Conservation (phyloP, 2,329 filamentous ascomycete genomes). For the Colletotrichum camelliae region DNA sequence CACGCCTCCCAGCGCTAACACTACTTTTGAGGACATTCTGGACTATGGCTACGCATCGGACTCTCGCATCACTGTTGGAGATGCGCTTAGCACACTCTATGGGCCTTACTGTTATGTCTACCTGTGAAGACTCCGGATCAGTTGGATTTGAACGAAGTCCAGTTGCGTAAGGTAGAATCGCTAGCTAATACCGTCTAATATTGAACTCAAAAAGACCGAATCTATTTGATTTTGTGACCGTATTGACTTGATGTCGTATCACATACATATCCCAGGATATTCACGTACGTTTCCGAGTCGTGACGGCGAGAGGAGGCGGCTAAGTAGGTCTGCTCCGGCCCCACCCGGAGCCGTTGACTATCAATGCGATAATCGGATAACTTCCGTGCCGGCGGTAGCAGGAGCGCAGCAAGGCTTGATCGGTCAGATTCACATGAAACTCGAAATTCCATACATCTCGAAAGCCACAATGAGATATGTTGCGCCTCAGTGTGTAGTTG, state of each 20-base stretch:
- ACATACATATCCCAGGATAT: no score
- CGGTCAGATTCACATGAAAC: neutral
- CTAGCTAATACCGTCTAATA: neutral
- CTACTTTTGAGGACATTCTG: slow-evolving; percentile 26
- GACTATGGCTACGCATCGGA: slow-evolving; percentile 27
- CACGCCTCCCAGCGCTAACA: slow-evolving; percentile 25
- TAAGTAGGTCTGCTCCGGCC: neutral
- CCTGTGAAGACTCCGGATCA: neutral
- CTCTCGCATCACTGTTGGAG: slow-evolving; percentile 20
- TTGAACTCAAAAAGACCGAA: neutral
- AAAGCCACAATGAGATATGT: neutral
- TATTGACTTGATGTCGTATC: no score
- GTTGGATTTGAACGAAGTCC: neutral
- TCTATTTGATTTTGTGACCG: no score
- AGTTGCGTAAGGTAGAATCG: neutral
- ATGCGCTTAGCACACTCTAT: slow-evolving; percentile 28
- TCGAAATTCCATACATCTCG: neutral
- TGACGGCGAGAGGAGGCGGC: neutral
- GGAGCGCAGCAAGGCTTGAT: neutral
- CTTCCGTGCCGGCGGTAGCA: neutral
- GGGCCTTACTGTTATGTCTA: slow-evolving; percentile 33
- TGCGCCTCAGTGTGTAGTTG: neutral
- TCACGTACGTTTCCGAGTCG: neutral
- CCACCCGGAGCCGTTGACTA: neutral
- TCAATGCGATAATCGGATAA: neutral